Percentiles rank a stretch among this genome's conserved stretches.
phyloP scores from a whole-genome alignment of 2,329 filamentous ascomycete genomes.

The Nemania sp. region DNA sequence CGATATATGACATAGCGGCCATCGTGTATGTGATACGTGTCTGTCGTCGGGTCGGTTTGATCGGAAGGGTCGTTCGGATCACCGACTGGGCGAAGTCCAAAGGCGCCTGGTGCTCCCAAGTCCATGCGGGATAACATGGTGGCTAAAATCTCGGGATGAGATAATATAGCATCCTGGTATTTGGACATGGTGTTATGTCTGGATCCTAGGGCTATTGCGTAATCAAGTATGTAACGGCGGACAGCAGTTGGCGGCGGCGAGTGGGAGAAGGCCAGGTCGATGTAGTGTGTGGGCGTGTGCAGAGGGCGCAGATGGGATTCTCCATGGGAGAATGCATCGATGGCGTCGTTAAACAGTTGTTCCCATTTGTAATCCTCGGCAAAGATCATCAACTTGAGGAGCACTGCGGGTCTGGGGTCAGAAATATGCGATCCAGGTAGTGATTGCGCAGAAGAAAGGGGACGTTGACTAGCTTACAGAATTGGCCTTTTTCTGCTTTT shows the following conservation, averaged over 20 bases:
- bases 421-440: not conserved
- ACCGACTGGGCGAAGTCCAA: too few species aligned
- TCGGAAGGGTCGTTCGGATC: too few species aligned
- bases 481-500: not conserved
- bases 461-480: not conserved
- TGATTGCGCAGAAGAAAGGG: too few species aligned
- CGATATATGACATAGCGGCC: too few species aligned
- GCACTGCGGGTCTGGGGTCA: not conserved
- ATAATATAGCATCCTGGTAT: not conserved
- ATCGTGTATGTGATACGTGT: too few species aligned
- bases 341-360: constrained; percentile 9
- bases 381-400: constrained; percentile 11
- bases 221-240: not conserved
- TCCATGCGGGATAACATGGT: not conserved
- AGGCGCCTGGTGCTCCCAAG: not conserved
- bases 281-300: not conserved
- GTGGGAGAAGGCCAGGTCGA: not conserved
- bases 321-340: constrained; percentile 10
- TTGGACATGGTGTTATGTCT: not conserved
- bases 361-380: constrained; percentile 9
- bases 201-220: not conserved
- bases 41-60: too few species aligned
- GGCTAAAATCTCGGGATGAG: not conserved
- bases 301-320: not conserved
- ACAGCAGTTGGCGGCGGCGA: not conserved